A percentile compares a stretch with the other conserved stretches of the same genome.
Evolutionary conservation across 2,329 filamentous ascomycete species (phyloP).

Genomic region (Penicillium paneum): DNA sequence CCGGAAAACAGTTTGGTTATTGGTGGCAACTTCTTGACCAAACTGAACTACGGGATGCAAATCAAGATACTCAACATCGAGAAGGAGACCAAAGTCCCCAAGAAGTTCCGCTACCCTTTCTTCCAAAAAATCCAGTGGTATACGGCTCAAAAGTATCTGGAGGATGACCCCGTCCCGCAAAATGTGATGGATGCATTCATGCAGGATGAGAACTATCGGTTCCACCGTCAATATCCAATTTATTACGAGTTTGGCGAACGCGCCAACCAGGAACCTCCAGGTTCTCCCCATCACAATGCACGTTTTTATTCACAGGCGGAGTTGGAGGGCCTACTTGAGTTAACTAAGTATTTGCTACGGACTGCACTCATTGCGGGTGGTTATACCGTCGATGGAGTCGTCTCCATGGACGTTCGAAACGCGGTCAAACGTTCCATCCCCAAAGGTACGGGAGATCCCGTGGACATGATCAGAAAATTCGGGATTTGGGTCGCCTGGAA

Average conservation of each 20-base stretch:
- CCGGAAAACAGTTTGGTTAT: constrained; percentile 67
- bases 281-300: constrained; percentile 55
- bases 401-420: constrained; percentile 57
- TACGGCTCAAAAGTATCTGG: constrained; percentile 61
- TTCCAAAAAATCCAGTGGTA: constrained; percentile 71
- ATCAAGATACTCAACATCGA: constrained; percentile 64
- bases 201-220: constrained; percentile 52
- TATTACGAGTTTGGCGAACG: constrained; percentile 59
- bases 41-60: constrained; percentile 64
- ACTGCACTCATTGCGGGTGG: constrained; percentile 61
- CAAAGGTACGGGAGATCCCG: constrained; percentile 59
- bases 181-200: constrained; percentile 55
- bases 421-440: constrained; percentile 62
- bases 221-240: constrained; percentile 54
- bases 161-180: constrained; percentile 61
- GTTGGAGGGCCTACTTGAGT: constrained; percentile 57
- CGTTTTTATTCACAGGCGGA: constrained; percentile 63
- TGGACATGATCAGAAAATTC: constrained; percentile 59
- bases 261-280: constrained; percentile 50
- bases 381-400: constrained; percentile 57
- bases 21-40: constrained; percentile 67
- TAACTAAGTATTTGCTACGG: constrained; percentile 60
- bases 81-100: constrained; percentile 63
- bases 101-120: constrained; percentile 65
- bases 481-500: constrained; percentile 68